Evolutionary conservation across 495 filamentous ascomycete genomes (phyloP), one percentile per base, ranked within the genome.

Genomic region (Talaromyces wortmannii): DNA sequence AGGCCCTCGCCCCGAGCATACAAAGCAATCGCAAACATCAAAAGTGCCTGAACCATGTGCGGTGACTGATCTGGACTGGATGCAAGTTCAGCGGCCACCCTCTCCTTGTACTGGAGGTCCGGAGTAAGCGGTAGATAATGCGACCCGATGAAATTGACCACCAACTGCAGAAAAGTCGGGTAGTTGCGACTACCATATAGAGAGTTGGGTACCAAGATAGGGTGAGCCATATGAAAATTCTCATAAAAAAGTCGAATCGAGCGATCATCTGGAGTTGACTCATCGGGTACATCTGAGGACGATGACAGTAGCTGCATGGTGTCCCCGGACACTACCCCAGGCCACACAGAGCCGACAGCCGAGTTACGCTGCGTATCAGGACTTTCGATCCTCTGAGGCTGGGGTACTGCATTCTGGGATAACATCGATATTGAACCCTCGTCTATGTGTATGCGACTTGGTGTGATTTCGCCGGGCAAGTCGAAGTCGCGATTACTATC

Each of bases 181-280:
- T 75, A 75, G 7, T 69, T 59, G 15, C 65, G 67, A 31, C 67
- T 63, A 11, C 67, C 59, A 55, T 72, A 75, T 11, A 59, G 36
- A 6, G 55, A 48, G 40, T 57, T 61, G 2, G 72, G 72, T 13
- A 74, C 65, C 44, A 75, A 46, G 18, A 74, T 66, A 0, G 71
- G 71, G 60, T 74, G 71, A 0, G 71, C 69, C 29, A 65, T 55
- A 58, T 74, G 71, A 23, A 74, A 74, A 33, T 74, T 67, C 32
- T 74, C 71, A 55, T 74, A 74, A 49, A 62, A 74, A 23, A 72
- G 49, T 0, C 71, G 66, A 5, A 65, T 54, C 17, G 68, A 61
- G 5, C 71, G 71, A 29, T 68, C 65, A 45, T 74, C 71, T 40
- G 36, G 36, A 2, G 36, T 40, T 5, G 36, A 13, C 13, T 40